Percentiles rank a stretch among this genome's conserved stretches.
phyloP scores from a whole-genome alignment of 108 stramenopile species.

The Skeletonema potamos region DNA sequence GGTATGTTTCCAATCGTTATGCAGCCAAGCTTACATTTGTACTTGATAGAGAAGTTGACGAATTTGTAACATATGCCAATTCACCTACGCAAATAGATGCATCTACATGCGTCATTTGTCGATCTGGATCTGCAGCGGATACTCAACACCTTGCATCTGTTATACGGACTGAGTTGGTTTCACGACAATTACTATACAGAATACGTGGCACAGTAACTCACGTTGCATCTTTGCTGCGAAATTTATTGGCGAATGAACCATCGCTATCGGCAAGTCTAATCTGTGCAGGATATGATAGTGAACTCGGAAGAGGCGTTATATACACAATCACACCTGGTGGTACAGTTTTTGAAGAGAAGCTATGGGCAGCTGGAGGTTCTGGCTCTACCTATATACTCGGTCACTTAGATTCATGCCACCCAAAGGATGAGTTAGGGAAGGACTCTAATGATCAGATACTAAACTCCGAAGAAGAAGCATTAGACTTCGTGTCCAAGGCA shows the following conservation, averaged over 20 bases:
- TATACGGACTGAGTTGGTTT: conserved; percentile 45
- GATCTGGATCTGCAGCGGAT: conserved; percentile 87
- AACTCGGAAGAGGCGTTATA: conserved; percentile 49
- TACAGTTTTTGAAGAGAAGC: conserved; percentile 59
- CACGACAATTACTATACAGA: conserved; percentile 44
- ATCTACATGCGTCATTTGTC: conserved; percentile 71
- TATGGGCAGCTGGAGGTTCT: conserved; percentile 70
- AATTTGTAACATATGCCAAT: conserved; percentile 9
- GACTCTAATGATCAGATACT: background rate
- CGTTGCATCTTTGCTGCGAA: conserved; percentile 64
- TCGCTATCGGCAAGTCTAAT: conserved; percentile 65
- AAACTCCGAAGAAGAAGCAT: conserved; percentile 59
- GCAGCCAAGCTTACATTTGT: conserved; percentile 73
- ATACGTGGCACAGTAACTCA: conserved; percentile 53
- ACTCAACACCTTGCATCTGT: conserved; percentile 67
- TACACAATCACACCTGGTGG: conserved; percentile 63
- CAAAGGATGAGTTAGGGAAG: conserved; percentile 5
- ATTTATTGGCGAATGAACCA: conserved; percentile 35
- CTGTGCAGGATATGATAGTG: conserved; percentile 73
- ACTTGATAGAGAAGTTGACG: conserved; percentile 39
- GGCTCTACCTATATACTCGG: conserved; percentile 75
- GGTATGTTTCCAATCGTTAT: conserved; percentile 77
- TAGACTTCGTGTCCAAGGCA: conserved; percentile 58
- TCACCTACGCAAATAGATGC: conserved; percentile 10
- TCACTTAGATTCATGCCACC: conserved; percentile 53